These are phyloP conservation scores for Coniella lustricola DNA, from an alignment of 2,329 filamentous ascomycete genomes.

Conservation along the genomic window DNA sequence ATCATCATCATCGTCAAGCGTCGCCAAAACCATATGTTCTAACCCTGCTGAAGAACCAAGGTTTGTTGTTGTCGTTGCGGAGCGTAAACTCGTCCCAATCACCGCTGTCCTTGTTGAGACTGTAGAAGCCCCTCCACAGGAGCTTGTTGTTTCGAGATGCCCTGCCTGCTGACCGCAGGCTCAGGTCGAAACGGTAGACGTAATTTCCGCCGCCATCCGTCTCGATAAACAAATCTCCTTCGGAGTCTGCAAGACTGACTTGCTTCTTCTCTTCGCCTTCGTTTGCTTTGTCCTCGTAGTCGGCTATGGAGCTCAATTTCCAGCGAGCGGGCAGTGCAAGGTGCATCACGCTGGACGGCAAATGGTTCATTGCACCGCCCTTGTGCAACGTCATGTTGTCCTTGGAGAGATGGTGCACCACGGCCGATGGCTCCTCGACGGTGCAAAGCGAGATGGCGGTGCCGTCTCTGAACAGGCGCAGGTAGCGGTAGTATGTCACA, in stretches of 20 bases:
- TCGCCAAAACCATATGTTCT: slow-evolving; percentile 51
- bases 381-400: slow-evolving; percentile 52
- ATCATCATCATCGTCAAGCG: background rate
- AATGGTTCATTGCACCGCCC: slow-evolving; percentile 29
- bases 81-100: slow-evolving; percentile 78
- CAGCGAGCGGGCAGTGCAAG: slow-evolving; percentile 55
- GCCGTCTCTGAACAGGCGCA: slow-evolving; percentile 90
- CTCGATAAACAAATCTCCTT: slow-evolving; percentile 72
- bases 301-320: slow-evolving; percentile 35
- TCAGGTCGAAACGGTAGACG: slow-evolving; percentile 74
- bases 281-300: slow-evolving; percentile 21
- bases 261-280: slow-evolving; percentile 21
- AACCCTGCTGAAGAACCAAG: slow-evolving; percentile 62
- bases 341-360: slow-evolving; percentile 54
- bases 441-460: slow-evolving; percentile 74
- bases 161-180: slow-evolving; percentile 57
- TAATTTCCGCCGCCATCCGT: slow-evolving; percentile 80
- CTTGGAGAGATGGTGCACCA: slow-evolving; percentile 75
- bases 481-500: slow-evolving; percentile 95
- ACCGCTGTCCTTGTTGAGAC: slow-evolving; percentile 81
- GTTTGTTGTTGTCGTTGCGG: slow-evolving; percentile 48
- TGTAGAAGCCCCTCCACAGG: slow-evolving; percentile 83
- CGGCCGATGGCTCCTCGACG: slow-evolving; percentile 74
- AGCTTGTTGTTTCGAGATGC: slow-evolving; percentile 76
- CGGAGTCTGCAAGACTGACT: slow-evolving; percentile 35